These are phyloP conservation scores for Cryptomeria japonica DNA, from an alignment of 75 land plant genomes.

Conservation along the genomic window DNA sequence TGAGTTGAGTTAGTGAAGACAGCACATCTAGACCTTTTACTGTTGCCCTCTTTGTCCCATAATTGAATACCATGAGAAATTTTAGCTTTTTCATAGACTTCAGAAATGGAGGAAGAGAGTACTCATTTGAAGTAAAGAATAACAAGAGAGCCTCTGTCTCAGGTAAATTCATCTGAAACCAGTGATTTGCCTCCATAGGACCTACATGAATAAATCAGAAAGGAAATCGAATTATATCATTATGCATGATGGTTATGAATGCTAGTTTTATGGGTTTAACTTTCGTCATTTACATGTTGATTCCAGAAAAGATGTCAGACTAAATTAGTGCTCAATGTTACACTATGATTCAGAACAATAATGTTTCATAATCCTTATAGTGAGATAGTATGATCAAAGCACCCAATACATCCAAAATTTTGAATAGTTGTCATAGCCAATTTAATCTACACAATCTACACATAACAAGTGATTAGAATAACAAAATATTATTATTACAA, in stretches of 20 bases:
- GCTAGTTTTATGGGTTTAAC: no score
- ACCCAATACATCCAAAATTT: no score
- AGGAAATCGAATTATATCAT: neutral
- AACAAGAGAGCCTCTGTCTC: slow-evolving; percentile 58
- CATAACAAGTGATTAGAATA: no score
- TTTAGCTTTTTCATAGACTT: slow-evolving; percentile 46
- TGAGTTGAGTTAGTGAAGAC: slow-evolving; percentile 26
- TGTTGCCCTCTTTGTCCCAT: slow-evolving; percentile 15
- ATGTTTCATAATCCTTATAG: no score
- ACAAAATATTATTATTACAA: no score
- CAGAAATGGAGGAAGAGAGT: slow-evolving; percentile 49
- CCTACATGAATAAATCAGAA: slow-evolving; percentile 17
- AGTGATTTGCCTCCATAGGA: slow-evolving; percentile 46
- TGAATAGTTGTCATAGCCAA: no score
- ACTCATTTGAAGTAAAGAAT: slow-evolving; percentile 34
- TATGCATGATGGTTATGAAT: neutral
- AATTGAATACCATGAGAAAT: slow-evolving; percentile 36
- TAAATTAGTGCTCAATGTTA: no score
- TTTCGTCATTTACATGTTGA: neutral
- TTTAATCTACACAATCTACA: no score
- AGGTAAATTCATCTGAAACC: slow-evolving; percentile 47
- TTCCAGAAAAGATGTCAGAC: no score
- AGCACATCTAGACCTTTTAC: slow-evolving; percentile 34
- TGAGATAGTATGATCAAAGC: no score
- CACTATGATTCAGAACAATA: no score